phyloP scores from a whole-genome alignment of 805 yeast species.

The Kodamaea kaohsiungensis region DNA sequence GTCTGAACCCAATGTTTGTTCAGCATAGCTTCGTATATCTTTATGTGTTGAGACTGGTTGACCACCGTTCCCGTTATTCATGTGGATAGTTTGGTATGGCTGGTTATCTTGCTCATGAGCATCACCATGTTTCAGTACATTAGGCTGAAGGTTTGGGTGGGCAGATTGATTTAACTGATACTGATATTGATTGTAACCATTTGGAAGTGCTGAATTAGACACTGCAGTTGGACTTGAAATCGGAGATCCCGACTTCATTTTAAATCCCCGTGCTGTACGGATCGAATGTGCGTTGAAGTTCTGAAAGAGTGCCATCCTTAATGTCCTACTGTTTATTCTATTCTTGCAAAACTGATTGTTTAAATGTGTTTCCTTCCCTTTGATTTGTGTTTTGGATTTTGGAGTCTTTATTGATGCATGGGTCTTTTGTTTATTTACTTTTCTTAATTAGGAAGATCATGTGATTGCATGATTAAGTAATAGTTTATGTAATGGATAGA shows the following conservation, averaged over 20 bases:
- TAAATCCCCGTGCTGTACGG: constrained; percentile 44
- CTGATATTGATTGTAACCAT: constrained; percentile 17
- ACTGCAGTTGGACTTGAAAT: constrained; percentile 41
- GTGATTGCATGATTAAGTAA: neutral
- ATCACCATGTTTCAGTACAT: neutral
- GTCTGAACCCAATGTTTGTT: constrained; percentile 91
- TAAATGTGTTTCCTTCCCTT: neutral
- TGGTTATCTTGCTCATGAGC: neutral
- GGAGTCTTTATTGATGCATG: no score
- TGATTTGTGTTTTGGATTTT: constrained; percentile 3
- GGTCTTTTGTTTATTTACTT: neutral
- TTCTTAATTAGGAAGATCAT: neutral
- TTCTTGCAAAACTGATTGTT: neutral
- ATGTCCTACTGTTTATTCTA: neutral
- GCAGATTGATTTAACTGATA: constrained; percentile 7
- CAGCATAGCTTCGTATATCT: constrained; percentile 86
- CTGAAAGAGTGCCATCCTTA: constrained; percentile 39
- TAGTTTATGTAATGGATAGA: neutral
- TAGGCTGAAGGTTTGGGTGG: constrained; percentile 1
- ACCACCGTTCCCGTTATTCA: constrained; percentile 12
- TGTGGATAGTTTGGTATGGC: constrained; percentile 10
- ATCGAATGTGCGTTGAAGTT: constrained; percentile 46
- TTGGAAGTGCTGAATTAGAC: constrained; percentile 36
- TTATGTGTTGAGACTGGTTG: constrained; percentile 54
- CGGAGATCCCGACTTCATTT: constrained; percentile 40